Conservation (phyloP, 2,329 filamentous ascomycete species). For the Aspergillus sp. region DNA sequence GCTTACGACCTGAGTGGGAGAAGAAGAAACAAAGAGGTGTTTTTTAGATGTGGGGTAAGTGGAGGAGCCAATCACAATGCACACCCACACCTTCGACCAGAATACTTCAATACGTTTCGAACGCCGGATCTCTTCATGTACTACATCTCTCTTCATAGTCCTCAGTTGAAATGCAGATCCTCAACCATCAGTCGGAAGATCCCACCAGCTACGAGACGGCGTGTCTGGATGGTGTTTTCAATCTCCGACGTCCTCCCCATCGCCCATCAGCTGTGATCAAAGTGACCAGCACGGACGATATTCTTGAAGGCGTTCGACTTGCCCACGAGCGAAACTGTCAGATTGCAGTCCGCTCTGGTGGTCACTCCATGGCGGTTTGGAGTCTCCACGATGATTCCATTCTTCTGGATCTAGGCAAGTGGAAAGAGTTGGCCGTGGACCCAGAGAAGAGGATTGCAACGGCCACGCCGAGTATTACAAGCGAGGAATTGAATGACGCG, state of each 20-base stretch:
- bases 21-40: too few relatives aligned
- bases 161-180: too few relatives aligned
- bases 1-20: too few relatives aligned
- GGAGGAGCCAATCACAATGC: too few relatives aligned
- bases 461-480: slow-evolving; percentile 47
- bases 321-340: slow-evolving; percentile 31
- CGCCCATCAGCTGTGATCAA: slow-evolving; percentile 41
- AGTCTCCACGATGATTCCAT: slow-evolving; percentile 46
- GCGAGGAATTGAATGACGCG: slow-evolving; percentile 24
- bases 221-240: slow-evolving; percentile 35
- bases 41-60: too few relatives aligned
- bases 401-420: slow-evolving; percentile 37
- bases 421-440: slow-evolving; percentile 39
- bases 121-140: too few relatives aligned
- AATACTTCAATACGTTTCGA: too few relatives aligned
- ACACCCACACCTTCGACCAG: too few relatives aligned
- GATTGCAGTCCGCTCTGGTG: slow-evolving; percentile 46
- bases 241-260: slow-evolving; percentile 35
- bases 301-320: slow-evolving; percentile 34
- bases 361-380: slow-evolving; percentile 48
- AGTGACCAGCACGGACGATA: slow-evolving; percentile 30
- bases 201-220: too few relatives aligned
- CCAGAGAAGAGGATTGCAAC: slow-evolving; percentile 31
- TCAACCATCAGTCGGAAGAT: too few relatives aligned
- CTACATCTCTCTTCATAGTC: too few relatives aligned